These are phyloP conservation scores for Suhomyces sp. DNA, from an alignment of 805 yeast species.

Conservation along the genomic window DNA sequence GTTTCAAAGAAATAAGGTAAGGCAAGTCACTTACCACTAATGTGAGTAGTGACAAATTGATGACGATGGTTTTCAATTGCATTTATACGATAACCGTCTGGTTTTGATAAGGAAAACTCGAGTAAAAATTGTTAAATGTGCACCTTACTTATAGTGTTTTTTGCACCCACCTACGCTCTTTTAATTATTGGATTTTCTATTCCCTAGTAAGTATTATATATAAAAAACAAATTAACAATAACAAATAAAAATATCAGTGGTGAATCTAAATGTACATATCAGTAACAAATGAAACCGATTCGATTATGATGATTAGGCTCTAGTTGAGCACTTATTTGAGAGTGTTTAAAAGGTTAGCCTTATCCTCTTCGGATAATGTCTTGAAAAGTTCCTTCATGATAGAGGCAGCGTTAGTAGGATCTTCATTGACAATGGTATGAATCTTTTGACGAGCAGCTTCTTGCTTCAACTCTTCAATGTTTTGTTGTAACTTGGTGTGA, in stretches of 20 bases:
- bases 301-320: too few relatives aligned
- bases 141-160: too few relatives aligned
- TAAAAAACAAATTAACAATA: constrained; percentile 1
- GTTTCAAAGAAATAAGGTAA: constrained; percentile 54
- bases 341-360: constrained; percentile 24
- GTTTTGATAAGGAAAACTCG: too few relatives aligned
- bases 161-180: too few relatives aligned
- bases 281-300: too few relatives aligned
- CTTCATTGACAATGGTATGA: constrained; percentile 48
- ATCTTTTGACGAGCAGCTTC: constrained; percentile 67
- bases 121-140: too few relatives aligned
- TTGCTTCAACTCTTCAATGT: constrained; percentile 60
- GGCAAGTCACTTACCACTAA: constrained; percentile 6
- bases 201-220: too few relatives aligned
- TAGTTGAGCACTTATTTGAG: constrained; percentile 11
- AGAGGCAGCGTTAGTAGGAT: constrained; percentile 27
- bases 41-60: too few relatives aligned
- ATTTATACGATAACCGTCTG: too few relatives aligned
- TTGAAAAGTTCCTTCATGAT: constrained; percentile 38
- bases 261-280: too few relatives aligned
- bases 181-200: too few relatives aligned
- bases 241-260: constrained; percentile 1
- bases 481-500: constrained; percentile 59
- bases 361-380: constrained; percentile 36
- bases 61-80: too few relatives aligned